Evolutionary conservation across 345 rosid species (phyloP).

Genomic region (Crucihimalaya himalaica): DNA sequence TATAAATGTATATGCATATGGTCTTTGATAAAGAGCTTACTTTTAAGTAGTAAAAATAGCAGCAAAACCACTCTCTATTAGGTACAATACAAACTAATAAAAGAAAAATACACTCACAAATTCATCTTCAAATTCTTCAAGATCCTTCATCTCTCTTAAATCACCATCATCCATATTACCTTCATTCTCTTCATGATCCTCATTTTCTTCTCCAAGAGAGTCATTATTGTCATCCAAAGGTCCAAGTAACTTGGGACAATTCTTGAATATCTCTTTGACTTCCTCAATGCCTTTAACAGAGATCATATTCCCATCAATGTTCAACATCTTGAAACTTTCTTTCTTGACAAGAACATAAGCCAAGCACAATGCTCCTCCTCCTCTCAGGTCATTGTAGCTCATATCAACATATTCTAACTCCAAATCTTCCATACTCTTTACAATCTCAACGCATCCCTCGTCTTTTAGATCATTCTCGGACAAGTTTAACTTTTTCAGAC

Average conservation of each 20-base stretch:
- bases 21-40: neutral
- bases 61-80: neutral
- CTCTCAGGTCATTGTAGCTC: conserved; percentile 50
- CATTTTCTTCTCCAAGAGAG: conserved; percentile 40
- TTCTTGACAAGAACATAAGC: conserved; percentile 61
- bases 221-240: conserved; percentile 78
- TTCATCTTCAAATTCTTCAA: conserved; percentile 23
- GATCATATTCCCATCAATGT: conserved; percentile 62
- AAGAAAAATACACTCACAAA: conserved; percentile 10
- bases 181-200: neutral
- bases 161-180: neutral
- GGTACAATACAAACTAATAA: conserved; percentile 24
- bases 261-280: conserved; percentile 58
- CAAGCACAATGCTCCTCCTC: conserved; percentile 64
- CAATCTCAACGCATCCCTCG: conserved; percentile 60
- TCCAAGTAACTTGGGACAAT: conserved; percentile 57
- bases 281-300: conserved; percentile 75
- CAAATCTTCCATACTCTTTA: conserved; percentile 51
- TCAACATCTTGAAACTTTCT: conserved; percentile 63
- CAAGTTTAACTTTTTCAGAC: conserved; percentile 66
- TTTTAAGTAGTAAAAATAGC: neutral
- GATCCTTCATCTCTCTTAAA: neutral
- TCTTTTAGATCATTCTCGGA: conserved; percentile 78
- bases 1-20: neutral
- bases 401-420: conserved; percentile 59